These are phyloP conservation scores for Datisca glomerata DNA, from an alignment of 306 rosid genomes.

Conservation along the genomic window DNA sequence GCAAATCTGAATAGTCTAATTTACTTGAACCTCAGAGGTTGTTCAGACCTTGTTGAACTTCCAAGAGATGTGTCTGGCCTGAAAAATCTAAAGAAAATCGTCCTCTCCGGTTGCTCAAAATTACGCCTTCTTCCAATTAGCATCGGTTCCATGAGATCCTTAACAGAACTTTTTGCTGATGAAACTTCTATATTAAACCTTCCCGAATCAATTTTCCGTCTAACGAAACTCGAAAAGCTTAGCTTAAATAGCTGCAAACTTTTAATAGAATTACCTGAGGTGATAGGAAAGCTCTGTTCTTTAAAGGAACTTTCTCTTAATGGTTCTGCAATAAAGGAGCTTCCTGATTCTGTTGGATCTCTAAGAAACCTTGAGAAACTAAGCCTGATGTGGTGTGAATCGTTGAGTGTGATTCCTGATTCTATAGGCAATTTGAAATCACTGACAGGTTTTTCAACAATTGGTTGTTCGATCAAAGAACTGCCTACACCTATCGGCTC, in stretches of 20 bases:
- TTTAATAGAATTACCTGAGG: slow-evolving; percentile 31
- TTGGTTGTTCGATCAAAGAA: slow-evolving; percentile 21
- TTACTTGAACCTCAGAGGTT: slow-evolving; percentile 30
- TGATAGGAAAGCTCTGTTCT: slow-evolving; percentile 33
- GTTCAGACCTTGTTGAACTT: slow-evolving; percentile 24
- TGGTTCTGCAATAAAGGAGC: slow-evolving; percentile 25
- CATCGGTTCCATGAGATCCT: slow-evolving; percentile 27
- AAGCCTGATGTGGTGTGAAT: slow-evolving; percentile 25
- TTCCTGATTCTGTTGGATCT: slow-evolving; percentile 34
- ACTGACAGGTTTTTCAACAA: slow-evolving; percentile 17
- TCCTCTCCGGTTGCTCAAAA: slow-evolving; percentile 26
- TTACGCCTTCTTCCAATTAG: slow-evolving; percentile 31
- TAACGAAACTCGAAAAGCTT: slow-evolving; percentile 36
- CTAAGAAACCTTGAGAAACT: slow-evolving; percentile 45
- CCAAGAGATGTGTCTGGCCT: slow-evolving; percentile 46
- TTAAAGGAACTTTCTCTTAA: slow-evolving; percentile 35
- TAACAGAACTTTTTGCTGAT: slow-evolving; percentile 33
- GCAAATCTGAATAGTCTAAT: slow-evolving; percentile 28
- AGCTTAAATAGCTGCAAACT: slow-evolving; percentile 20
- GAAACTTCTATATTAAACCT: slow-evolving; percentile 29
- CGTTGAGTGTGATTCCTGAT: slow-evolving; percentile 36
- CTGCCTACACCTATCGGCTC: slow-evolving; percentile 40
- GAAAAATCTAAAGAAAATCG: slow-evolving; percentile 29
- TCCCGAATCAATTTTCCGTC: slow-evolving; percentile 38
- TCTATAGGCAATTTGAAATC: slow-evolving; percentile 29